phyloP scores from a whole-genome alignment of 2,329 filamentous ascomycete genomes.

The Parafenestella ontariensis region DNA sequence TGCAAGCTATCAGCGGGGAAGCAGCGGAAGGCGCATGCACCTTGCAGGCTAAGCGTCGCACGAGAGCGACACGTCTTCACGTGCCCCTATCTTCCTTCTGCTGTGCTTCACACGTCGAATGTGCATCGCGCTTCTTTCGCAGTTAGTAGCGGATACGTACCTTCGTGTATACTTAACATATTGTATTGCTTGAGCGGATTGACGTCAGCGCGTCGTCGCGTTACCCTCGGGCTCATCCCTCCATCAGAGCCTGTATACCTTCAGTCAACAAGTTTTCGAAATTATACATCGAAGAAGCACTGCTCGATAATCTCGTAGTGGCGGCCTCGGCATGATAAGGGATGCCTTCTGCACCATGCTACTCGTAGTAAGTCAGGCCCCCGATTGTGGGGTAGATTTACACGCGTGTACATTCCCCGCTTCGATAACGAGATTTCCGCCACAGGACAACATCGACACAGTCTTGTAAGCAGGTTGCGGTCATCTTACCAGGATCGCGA shows the following conservation, averaged over 20 bases:
- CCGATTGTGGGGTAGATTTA: slow-evolving; percentile 15
- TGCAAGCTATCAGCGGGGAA: background rate
- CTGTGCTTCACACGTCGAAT: background rate
- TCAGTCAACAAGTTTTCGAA: too few species aligned
- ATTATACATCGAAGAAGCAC: background rate
- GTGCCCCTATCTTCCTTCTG: background rate
- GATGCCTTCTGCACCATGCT: background rate
- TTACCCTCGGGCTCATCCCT: too few species aligned
- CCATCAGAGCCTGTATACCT: too few species aligned
- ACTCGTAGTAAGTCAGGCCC: background rate
- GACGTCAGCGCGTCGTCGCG: too few species aligned
- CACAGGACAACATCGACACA: background rate
- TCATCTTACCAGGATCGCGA: background rate
- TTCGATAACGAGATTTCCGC: background rate
- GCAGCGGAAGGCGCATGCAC: background rate
- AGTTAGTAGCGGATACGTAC: too few species aligned
- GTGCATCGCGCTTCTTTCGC: background rate
- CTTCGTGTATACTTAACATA: too few species aligned
- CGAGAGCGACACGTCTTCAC: background rate
- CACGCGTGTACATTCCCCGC: slow-evolving; percentile 24
- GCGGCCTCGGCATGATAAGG: too few species aligned
- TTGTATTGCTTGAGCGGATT: too few species aligned
- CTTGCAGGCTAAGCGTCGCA: background rate
- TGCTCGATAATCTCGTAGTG: background rate
- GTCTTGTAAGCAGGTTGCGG: background rate